Conservation (phyloP, 345 rosid genomes). For the Brassica juncea region DNA sequence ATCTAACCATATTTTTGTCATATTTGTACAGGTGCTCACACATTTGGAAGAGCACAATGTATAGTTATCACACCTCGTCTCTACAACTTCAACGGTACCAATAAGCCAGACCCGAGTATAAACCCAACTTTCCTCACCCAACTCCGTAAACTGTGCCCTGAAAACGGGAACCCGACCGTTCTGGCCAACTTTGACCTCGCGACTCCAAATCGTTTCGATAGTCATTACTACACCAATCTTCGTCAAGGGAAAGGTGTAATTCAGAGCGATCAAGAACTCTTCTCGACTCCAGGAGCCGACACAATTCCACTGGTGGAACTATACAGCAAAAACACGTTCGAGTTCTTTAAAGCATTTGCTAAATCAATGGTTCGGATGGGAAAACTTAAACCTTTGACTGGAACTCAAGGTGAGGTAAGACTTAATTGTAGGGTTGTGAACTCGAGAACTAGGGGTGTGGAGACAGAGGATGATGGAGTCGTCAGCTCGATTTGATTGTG, state of each 20-base stretch:
- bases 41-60: constrained; percentile 66
- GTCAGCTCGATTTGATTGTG: constrained; percentile 32
- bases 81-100: constrained; percentile 49
- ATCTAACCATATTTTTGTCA: not conserved
- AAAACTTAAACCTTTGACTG: constrained; percentile 46
- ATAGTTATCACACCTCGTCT: constrained; percentile 41
- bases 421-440: constrained; percentile 47
- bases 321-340: constrained; percentile 29
- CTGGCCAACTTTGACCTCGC: constrained; percentile 47
- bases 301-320: constrained; percentile 29
- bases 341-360: constrained; percentile 50
- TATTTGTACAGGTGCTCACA: constrained; percentile 58
- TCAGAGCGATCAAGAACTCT: constrained; percentile 42
- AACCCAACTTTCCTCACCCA: constrained; percentile 44
- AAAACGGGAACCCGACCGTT: constrained; percentile 49
- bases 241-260: constrained; percentile 28
- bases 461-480: constrained; percentile 15
- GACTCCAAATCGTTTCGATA: constrained; percentile 55
- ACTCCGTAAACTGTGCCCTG: constrained; percentile 50
- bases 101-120: constrained; percentile 52
- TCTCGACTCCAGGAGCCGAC: constrained; percentile 40
- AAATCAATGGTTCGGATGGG: constrained; percentile 60
- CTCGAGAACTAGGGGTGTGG: constrained; percentile 3
- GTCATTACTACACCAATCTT: constrained; percentile 54
- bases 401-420: constrained; percentile 51